These are phyloP conservation scores for Urtica urens DNA, from an alignment of 306 rosid species.

Conservation along the genomic window DNA sequence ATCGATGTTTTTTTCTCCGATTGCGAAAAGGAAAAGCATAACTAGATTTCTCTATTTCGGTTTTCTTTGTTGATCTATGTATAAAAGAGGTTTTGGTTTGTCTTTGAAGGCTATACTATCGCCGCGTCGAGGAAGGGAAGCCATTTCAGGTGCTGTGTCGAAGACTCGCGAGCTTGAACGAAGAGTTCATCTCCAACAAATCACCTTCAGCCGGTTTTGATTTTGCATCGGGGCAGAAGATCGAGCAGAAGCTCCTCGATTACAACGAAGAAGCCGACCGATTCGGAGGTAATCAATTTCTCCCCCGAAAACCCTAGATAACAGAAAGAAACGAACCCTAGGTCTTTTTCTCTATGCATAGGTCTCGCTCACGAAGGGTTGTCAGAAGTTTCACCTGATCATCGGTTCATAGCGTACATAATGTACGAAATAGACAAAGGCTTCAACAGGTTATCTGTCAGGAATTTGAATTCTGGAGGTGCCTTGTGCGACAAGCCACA, in stretches of 20 bases:
- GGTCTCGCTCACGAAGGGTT: conserved; percentile 91
- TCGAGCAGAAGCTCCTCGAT: conserved; percentile 86
- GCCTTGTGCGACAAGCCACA: conserved; percentile 83
- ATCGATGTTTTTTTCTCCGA: too few species aligned
- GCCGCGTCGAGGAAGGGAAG: conserved; percentile 86
- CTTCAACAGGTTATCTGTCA: conserved; percentile 64
- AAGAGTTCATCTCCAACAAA: conserved; percentile 60
- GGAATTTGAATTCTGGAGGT: conserved; percentile 91
- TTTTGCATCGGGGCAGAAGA: conserved; percentile 69
- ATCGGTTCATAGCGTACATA: conserved; percentile 76
- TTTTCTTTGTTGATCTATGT: too few species aligned
- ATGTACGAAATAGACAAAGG: conserved; percentile 85
- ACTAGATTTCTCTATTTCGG: too few species aligned
- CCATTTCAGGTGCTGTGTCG: conserved; percentile 68
- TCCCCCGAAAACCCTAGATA: neutral
- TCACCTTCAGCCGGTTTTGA: conserved; percentile 84
- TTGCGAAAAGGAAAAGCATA: too few species aligned
- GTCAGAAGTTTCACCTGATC: conserved; percentile 80
- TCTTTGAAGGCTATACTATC: conserved; percentile 57
- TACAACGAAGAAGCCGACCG: conserved; percentile 78
- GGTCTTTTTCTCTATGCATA: conserved; percentile 16
- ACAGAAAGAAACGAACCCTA: neutral
- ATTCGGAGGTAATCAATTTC: conserved; percentile 52
- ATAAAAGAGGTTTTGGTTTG: neutral
- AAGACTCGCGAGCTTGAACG: conserved; percentile 68